Base-by-base conservation (phyloP, 2,329 filamentous ascomycete genomes). In the Colletotrichum tamarilloi region DNA sequence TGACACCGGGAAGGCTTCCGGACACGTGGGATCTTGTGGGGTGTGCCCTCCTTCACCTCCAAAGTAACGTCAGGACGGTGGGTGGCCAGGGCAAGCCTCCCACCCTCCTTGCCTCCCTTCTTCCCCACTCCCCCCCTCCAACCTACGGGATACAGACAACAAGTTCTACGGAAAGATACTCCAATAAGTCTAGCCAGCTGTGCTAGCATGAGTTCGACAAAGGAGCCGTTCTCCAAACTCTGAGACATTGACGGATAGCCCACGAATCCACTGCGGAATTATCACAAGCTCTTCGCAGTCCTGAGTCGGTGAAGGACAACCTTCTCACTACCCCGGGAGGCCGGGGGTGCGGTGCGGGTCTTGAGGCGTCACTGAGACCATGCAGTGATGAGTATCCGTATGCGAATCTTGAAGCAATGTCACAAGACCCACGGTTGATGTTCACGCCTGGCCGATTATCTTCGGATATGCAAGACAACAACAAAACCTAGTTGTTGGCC, bases 1-100 rank as follows among this genome's bases (percentile, higher is more conserved):
- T 58, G 55, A 32, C 59, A 58, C 70, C 66, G 66, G 70, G 55
- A 69, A 24, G 12, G 32, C 60, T 73, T 65, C 70, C 67, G 67
- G 53, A 62, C 70, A 73, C 66, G 70, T 73, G 67, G 70, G 60
- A 73, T 62, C 53, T 64, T 70, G 70, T 38, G 70, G 66, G 68
- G 49, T 57, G 46, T 65, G 67, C 53, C 60, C 66, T 73, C 32
- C 66, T 65, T 65, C 42, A 72, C 70, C 59, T 46, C 14, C 53
- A 35, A 49, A 59, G 53, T 66, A 64, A 73, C 53, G 53, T 69
- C 67, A 55, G 59, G 60, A 58, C 49, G 53, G 67, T 32, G 52
- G 30, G 30, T 26, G 7, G 19, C 49, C 52, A 57, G 24, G 65
- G 19, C 53, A 69, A 59, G 59, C 59, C 30, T 56, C n/a, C 62